Conservation (phyloP, 2,329 filamentous ascomycete genomes). For the Xylariaceae sp. region DNA sequence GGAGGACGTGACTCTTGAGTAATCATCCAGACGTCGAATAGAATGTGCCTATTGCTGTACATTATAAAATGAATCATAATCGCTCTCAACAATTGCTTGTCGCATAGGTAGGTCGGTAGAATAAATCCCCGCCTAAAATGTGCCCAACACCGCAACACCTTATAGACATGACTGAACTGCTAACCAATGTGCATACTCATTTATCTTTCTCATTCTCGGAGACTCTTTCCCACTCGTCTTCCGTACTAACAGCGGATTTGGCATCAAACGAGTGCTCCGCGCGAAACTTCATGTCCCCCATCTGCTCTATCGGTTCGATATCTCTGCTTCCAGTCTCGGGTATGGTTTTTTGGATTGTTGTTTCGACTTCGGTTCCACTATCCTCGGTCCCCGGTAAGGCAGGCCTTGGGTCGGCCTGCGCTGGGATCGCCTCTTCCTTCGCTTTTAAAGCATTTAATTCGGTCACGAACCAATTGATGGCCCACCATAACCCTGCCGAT, state of each 20-base stretch:
- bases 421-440: constrained; percentile 38
- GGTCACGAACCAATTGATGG: constrained; percentile 92
- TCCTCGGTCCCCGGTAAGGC: constrained; percentile 35
- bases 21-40: constrained; percentile 11
- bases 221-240: constrained; percentile 97
- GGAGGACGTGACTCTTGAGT: neutral
- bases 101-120: neutral
- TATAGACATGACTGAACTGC: constrained; percentile 9
- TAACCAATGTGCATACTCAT: constrained; percentile 6
- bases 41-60: constrained; percentile 13
- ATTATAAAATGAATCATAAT: constrained; percentile 5
- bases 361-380: constrained; percentile 49
- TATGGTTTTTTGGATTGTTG: constrained; percentile 25
- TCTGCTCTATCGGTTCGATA: constrained; percentile 38
- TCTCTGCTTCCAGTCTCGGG: constrained; percentile 36
- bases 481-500: constrained; percentile 79
- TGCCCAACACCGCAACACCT: constrained; percentile 3
- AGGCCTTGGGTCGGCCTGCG: constrained; percentile 34
- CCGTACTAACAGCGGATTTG: constrained; percentile 65
- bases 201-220: constrained; percentile 64
- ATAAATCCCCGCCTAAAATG: neutral
- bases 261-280: constrained; percentile 36
- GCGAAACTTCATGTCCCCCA: constrained; percentile 47
- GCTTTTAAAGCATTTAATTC: constrained; percentile 51
- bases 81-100: neutral